Conservation (phyloP, 257 asterid species). For the Knoxia roxburghii region DNA sequence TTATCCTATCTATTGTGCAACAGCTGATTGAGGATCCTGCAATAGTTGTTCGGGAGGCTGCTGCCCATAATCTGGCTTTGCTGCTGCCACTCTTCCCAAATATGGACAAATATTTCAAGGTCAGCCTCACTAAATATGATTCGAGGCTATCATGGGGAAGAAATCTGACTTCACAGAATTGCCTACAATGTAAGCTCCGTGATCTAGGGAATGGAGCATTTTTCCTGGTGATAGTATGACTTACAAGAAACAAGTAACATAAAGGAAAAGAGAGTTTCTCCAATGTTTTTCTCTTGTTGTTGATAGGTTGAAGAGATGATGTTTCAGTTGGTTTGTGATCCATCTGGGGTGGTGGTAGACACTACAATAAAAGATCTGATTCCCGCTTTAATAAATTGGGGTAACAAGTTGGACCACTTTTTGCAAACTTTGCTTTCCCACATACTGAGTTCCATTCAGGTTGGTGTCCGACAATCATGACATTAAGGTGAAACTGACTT, state of each 20-base stretch:
- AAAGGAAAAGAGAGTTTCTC: conserved; percentile 29
- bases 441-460: conserved; percentile 78
- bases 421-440: conserved; percentile 67
- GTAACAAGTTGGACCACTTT: conserved; percentile 80
- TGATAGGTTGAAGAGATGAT: conserved; percentile 95
- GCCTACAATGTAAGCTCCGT: conserved; percentile 97
- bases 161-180: conserved; percentile 88
- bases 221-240: conserved; percentile 54
- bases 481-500: conserved; percentile 1
- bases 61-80: conserved; percentile 94
- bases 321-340: conserved; percentile 94
- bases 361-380: conserved; percentile 78
- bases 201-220: conserved; percentile 93
- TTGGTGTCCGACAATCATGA: conserved; percentile 17
- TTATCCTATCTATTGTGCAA: conserved; percentile 93
- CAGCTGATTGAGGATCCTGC: conserved; percentile 99
- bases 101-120: conserved; percentile 98
- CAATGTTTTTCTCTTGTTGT: conserved; percentile 36
- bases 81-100: conserved; percentile 95
- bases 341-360: conserved; percentile 93
- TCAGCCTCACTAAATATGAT: conserved; percentile 99
- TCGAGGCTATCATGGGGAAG: conserved; percentile 99
- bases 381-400: conserved; percentile 92
- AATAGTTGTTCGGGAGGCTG: conserved; percentile 94
- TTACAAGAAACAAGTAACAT: conserved; percentile 23